Conservation (phyloP, 2,329 filamentous ascomycete genomes). For the Rutstroemia sydowiana region DNA sequence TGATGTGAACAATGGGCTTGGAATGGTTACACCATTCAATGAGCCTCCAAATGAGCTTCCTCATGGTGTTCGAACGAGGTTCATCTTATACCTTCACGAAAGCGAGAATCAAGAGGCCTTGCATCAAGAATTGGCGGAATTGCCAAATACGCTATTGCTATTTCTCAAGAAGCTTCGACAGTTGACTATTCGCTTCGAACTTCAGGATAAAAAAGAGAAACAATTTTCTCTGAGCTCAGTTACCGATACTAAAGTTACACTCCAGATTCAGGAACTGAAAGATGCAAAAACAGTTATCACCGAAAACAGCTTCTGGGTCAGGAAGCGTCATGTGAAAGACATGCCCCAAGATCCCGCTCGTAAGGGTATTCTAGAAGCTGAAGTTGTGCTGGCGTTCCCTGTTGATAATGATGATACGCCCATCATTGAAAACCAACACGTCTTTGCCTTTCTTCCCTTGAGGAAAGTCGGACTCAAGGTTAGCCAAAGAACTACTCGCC, state of each 20-base stretch:
- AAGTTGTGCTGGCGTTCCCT: slow-evolving; percentile 2
- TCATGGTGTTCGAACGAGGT: background rate
- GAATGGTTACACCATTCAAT: background rate
- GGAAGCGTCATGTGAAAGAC: slow-evolving; percentile 15
- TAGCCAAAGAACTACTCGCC: background rate
- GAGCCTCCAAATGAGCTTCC: background rate
- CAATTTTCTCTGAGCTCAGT: background rate
- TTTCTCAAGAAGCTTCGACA: background rate
- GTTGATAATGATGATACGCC: background rate
- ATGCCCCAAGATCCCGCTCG: background rate
- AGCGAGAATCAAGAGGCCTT: background rate
- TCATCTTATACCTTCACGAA: background rate
- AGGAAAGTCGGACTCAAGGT: slow-evolving; percentile 10
- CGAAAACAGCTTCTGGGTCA: background rate
- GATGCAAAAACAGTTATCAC: background rate
- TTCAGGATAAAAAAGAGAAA: background rate
- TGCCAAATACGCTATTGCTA: background rate
- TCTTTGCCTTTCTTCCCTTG: slow-evolving; percentile 13
- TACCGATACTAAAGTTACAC: background rate
- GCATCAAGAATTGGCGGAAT: background rate
- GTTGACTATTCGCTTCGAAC: background rate
- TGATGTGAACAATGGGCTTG: background rate
- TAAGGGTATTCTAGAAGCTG: background rate
- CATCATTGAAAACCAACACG: slow-evolving; percentile 7
- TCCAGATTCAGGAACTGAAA: background rate